Conservation (phyloP, 176 grass and related monocot species). For the Elaeis guineensis region DNA sequence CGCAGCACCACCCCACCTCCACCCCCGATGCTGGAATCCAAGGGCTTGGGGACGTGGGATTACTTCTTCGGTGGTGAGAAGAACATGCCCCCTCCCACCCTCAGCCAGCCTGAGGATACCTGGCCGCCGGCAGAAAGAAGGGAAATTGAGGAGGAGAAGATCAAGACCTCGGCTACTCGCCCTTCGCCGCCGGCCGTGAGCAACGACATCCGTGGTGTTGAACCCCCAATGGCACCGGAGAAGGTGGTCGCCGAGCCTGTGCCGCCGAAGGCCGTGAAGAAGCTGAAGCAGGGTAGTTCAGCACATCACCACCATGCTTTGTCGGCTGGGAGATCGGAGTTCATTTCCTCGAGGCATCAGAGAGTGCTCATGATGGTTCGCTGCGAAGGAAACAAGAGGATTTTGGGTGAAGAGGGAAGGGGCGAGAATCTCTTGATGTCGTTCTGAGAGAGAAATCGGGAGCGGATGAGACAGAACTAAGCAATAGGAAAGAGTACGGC, state of each 20-base stretch:
- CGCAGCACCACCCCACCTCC: constrained; percentile 21
- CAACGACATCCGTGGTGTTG: constrained; percentile 12
- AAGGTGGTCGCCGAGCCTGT: constrained; percentile 11
- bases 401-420: no score
- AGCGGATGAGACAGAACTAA: no score
- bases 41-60: constrained; percentile 50
- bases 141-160: background rate
- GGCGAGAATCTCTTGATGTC: no score
- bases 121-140: no score
- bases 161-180: constrained; percentile 6
- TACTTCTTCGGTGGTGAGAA: constrained; percentile 43
- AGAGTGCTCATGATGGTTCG: constrained; percentile 80
- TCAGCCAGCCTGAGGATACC: constrained; percentile 45
- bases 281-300: constrained; percentile 21
- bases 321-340: constrained; percentile 38
- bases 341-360: constrained; percentile 63
- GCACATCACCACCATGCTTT: constrained; percentile 35
- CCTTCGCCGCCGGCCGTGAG: background rate
- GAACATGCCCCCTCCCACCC: constrained; percentile 49
- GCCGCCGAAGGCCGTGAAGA: constrained; percentile 23
- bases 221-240: constrained; percentile 1
- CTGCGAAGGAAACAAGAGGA: no score
- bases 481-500: no score
- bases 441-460: no score
- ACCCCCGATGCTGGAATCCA: constrained; percentile 18